A percentile compares a stretch with the other conserved stretches of the same genome.
These are phyloP conservation scores for Aquanectria penicillioides DNA, from an alignment of 2,329 filamentous ascomycete species.

Conservation along the genomic window DNA sequence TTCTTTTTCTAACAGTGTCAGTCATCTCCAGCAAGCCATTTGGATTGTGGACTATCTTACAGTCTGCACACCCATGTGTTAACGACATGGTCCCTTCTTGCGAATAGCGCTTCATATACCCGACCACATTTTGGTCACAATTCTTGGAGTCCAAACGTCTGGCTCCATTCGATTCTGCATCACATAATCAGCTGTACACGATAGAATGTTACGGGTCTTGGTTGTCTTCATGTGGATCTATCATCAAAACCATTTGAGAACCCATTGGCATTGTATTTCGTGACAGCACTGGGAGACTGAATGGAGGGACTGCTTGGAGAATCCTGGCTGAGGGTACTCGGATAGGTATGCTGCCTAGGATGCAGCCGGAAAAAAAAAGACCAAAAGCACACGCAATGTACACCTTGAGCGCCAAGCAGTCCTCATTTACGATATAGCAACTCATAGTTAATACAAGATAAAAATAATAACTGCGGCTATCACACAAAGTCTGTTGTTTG, in stretches of 20 bases:
- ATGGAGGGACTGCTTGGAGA: background rate
- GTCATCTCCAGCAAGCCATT: background rate
- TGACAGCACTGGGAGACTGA: background rate
- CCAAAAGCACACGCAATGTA: background rate
- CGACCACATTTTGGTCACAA: background rate
- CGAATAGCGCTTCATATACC: background rate
- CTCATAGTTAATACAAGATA: background rate
- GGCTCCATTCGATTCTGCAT: background rate
- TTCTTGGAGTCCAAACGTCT: background rate
- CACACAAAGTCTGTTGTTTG: background rate
- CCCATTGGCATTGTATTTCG: background rate
- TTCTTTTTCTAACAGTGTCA: conserved; percentile 7
- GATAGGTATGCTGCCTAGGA: background rate
- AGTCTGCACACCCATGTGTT: too few species aligned
- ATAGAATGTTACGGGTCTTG: background rate
- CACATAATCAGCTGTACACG: background rate
- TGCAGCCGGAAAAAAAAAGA: background rate
- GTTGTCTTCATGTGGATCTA: background rate
- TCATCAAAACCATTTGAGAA: background rate
- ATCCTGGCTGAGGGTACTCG: background rate
- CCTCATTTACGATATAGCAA: background rate
- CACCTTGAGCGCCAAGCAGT: background rate
- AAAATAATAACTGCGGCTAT: too few species aligned
- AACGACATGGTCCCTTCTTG: too few species aligned
- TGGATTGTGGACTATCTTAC: background rate